Evolutionary conservation across 106 monocot species (phyloP), one percentile per base, ranked within the genome.

Genomic region (Platanthera zijinensis): DNA sequence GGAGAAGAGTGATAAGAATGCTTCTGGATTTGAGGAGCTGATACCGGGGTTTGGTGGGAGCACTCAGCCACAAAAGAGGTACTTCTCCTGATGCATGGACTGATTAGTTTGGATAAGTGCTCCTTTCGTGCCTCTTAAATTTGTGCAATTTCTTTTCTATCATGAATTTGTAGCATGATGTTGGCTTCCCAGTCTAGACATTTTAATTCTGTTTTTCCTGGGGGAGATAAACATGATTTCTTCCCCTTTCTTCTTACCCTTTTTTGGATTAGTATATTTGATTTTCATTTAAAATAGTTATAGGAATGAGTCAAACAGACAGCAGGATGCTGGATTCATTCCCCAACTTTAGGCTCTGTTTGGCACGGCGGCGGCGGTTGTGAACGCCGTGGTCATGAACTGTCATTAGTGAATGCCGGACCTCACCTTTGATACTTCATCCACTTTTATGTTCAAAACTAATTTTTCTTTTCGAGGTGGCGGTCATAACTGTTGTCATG

Each of bases 11-110:
- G 66, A 72, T 6, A 71, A 76, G n/a, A 78, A 53, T 22, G 39
- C 75, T 10, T 46, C 30, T 6, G 81, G 52, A 53, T 87, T 90
- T 46, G 90, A 90, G 48, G 90, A 90, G 3, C 61, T 90, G 75
- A 83, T 90, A 8, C 83, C 87, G 28, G 87, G 87, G 11, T 90
- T 90, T 77, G 82, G 85, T 25, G 81, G 84, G 30, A 85, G 81
- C 25, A 75, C 81, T 63, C 66, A 57, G 50, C 72, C 83, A 9
- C 76, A 46, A 45, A 70, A 48, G 46, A 83, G 85, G 85, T 80
- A 74, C 21, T 69, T 14, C 19, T 48, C 9, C 10, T 49, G 19
- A 13, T 5, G 32, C 53, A 2, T n/a, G 48, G 51, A 3, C 32
- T 78, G 76, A 1, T 77, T 7, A 9, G 13, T 18, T 75, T 14